Conservation (phyloP, 1,284 basidiomycete genomes). For the Athelia psychrophila region DNA sequence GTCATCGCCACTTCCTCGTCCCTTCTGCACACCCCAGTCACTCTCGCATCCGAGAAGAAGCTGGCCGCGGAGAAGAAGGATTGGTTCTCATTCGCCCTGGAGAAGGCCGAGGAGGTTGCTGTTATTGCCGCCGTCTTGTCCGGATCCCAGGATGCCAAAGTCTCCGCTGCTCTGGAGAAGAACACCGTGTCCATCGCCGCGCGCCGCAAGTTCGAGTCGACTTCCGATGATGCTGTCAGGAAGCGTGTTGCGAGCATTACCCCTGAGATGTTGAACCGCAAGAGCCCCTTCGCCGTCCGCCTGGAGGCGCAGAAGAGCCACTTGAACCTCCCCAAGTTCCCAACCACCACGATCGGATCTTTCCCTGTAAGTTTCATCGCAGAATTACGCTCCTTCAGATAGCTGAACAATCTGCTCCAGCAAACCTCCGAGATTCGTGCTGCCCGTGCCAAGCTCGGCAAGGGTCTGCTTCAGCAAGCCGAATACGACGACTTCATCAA, state of each 20-base stretch:
- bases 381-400: neutral
- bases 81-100: constrained; percentile 99
- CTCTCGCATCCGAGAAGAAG: constrained; percentile 91
- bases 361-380: constrained; percentile 69
- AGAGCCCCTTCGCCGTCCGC: constrained; percentile 87
- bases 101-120: constrained; percentile 94
- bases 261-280: constrained; percentile 85
- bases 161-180: constrained; percentile 74
- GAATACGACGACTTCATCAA: constrained; percentile 99
- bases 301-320: constrained; percentile 89
- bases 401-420: constrained; percentile 30
- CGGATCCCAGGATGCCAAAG: constrained; percentile 73
- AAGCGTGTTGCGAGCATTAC: constrained; percentile 95
- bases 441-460: constrained; percentile 93
- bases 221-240: constrained; percentile 93
- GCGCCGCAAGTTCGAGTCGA: constrained; percentile 94
- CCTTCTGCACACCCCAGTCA: constrained; percentile 97
- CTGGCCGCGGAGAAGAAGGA: constrained; percentile 89
- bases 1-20: constrained; percentile 96
- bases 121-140: constrained; percentile 83
- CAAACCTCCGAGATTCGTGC: constrained; percentile 99
- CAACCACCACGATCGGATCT: constrained; percentile 98
- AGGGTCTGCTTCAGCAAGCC: constrained; percentile 84
- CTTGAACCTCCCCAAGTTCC: constrained; percentile 94
- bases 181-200: constrained; percentile 93